Evolutionary conservation across 129 eudicot species (phyloP), one percentile per base, ranked within the genome.

Genomic region (Pittosporum tobira): DNA sequence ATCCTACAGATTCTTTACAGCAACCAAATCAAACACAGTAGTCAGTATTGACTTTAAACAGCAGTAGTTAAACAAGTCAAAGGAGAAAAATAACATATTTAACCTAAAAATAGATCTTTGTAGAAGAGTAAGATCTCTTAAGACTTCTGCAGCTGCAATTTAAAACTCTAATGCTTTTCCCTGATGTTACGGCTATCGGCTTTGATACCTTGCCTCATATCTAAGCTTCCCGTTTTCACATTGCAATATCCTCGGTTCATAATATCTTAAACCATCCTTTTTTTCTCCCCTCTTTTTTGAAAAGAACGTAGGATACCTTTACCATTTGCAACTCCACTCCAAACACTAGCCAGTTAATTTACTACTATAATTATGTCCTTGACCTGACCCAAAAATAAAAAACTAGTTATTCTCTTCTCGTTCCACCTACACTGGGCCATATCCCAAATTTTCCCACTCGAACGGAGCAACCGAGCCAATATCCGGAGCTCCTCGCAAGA

Each of bases 381-480:
- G 6, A n/a, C n/a, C n/a, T n/a, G 6, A 13, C 37, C 40, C 6
- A 7, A 30, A 61, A 26, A 25, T 2, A 18, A 4, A 25, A 44
- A 25, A 11, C 34, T 10, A 27, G 13, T 34, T 43, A 9, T 19
- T 38, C 22, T 40, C 14, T 19, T 30, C 48, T 21, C 21, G 5
- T 47, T 40, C n/a, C 64, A 30, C 27, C 69, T 84, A 88, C 55
- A 66, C 65, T 14, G 94, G 16, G 28, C 97, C 97, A 43, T 55
- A 89, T 53, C 61, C 51, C 76, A 89, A 61, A 60, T 75, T 72
- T 58, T 89, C 97, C 97, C 97, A 89, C 66, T 61, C 72, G 66
- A 79, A 82, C 5, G 95, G 88, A 0, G 67, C 78, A 64, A 69
- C 79, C 22, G 71, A 65, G 16, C 85, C 88, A 9, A 85, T 69